phyloP scores from a whole-genome alignment of 148 eudicot species.

The Persicaria maculosa region DNA sequence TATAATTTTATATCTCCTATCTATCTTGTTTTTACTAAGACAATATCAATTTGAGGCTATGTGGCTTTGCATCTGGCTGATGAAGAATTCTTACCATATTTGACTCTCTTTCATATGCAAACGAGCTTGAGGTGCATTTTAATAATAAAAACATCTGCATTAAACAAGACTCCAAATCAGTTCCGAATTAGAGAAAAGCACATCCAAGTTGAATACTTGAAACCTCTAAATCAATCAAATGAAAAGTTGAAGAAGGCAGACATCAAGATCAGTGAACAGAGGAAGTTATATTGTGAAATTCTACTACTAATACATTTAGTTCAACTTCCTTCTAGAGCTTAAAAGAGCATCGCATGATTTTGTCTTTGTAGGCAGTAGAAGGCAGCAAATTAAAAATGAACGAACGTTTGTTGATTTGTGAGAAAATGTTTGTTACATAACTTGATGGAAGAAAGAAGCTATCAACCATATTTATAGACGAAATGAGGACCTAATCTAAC shows the following conservation, averaged over 20 bases:
- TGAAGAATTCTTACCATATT: conserved; percentile 35
- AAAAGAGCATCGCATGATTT: background rate
- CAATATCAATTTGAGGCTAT: background rate
- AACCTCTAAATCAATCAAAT: conserved; percentile 42
- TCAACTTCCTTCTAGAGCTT: background rate
- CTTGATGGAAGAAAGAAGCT: too few relatives aligned
- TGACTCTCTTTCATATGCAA: conserved; percentile 32
- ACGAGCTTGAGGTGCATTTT: conserved; percentile 45
- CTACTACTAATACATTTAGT: too few relatives aligned
- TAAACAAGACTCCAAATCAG: background rate
- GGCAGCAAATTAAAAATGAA: conserved; percentile 14
- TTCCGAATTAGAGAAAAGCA: conserved; percentile 22
- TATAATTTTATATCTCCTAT: background rate
- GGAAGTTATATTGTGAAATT: conserved; percentile 22
- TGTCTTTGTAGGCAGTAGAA: conserved; percentile 24
- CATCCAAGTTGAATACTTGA: conserved; percentile 23
- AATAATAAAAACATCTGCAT: background rate
- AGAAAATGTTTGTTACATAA: too few relatives aligned
- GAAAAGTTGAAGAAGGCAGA: conserved; percentile 38
- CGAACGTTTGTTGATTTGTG: too few relatives aligned
- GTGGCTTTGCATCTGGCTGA: conserved; percentile 52
- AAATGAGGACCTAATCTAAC: too few relatives aligned
- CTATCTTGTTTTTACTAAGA: background rate
- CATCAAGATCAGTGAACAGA: conserved; percentile 26
- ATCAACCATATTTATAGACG: too few relatives aligned